Evolutionary conservation across 805 yeast genomes (phyloP).

Genomic region (Metschnikowia colocasiae): DNA sequence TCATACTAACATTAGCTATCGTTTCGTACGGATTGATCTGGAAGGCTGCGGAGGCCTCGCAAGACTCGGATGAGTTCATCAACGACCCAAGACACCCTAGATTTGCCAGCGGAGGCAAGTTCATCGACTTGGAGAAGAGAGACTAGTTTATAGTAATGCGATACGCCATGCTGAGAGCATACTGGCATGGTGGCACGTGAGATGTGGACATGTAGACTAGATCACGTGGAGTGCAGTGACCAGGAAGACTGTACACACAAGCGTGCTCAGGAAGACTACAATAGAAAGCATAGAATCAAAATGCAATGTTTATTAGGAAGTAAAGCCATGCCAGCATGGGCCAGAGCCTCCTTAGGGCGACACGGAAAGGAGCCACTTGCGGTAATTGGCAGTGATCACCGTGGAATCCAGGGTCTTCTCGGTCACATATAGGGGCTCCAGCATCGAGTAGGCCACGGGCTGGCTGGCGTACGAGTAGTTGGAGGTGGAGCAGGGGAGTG

Average conservation of each 20-base stretch:
- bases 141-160: constrained; percentile 10
- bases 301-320: not conserved
- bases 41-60: constrained; percentile 64
- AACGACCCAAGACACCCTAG: constrained; percentile 97
- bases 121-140: constrained; percentile 30
- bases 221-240: too few species aligned
- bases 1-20: constrained; percentile 41
- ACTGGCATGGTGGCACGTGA: too few species aligned
- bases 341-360: constrained; percentile 11
- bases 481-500: constrained; percentile 12
- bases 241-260: too few species aligned
- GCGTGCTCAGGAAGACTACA: too few species aligned
- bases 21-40: constrained; percentile 67
- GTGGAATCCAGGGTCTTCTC: constrained; percentile 12
- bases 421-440: constrained; percentile 12
- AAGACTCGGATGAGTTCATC: constrained; percentile 74
- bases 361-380: constrained; percentile 22
- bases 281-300: not conserved
- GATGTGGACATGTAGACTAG: too few species aligned
- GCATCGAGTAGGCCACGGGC: constrained; percentile 4
- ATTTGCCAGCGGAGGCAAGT: constrained; percentile 52
- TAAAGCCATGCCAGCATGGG: constrained; percentile 2
- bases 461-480: constrained; percentile 10
- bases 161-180: too few species aligned
- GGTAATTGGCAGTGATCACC: constrained; percentile 19